Conservation (phyloP, 768 basidiomycete species). For the Hypholoma fasciculare region DNA sequence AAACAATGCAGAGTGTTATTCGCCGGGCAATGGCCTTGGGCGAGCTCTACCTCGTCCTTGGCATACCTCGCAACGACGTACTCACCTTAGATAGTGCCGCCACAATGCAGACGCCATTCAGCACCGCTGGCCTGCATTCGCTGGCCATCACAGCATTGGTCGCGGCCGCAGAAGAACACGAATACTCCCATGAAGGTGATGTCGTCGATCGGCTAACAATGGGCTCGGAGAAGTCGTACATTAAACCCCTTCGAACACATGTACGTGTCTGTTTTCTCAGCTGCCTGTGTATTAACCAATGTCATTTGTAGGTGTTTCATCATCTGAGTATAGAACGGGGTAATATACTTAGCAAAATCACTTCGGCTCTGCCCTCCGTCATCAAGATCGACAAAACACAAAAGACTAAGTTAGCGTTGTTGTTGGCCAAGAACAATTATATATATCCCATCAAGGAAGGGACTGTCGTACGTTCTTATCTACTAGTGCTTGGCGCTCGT, state of each 20-base stretch:
- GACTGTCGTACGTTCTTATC: background rate
- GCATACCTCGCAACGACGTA: background rate
- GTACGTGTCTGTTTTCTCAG: background rate
- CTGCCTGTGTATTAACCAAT: background rate
- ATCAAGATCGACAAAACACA: background rate
- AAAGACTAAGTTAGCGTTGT: background rate
- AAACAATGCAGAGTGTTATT: background rate
- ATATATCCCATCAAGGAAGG: background rate
- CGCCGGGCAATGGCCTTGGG: background rate
- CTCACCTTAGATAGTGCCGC: background rate
- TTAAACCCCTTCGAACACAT: background rate
- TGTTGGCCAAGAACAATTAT: constrained; percentile 1
- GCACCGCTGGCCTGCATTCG: background rate
- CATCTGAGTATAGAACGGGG: background rate
- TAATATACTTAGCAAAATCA: background rate
- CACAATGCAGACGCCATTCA: background rate
- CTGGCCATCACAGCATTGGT: background rate
- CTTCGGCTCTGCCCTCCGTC: background rate
- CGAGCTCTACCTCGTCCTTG: background rate
- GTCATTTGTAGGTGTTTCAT: background rate
- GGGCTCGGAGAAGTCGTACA: background rate
- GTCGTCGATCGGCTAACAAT: background rate
- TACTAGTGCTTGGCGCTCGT: background rate
- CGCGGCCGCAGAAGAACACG: background rate
- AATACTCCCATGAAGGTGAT: background rate